phyloP scores from a whole-genome alignment of 108 stramenopile genomes.

The Cyclotella choctawhatcheeana region DNA sequence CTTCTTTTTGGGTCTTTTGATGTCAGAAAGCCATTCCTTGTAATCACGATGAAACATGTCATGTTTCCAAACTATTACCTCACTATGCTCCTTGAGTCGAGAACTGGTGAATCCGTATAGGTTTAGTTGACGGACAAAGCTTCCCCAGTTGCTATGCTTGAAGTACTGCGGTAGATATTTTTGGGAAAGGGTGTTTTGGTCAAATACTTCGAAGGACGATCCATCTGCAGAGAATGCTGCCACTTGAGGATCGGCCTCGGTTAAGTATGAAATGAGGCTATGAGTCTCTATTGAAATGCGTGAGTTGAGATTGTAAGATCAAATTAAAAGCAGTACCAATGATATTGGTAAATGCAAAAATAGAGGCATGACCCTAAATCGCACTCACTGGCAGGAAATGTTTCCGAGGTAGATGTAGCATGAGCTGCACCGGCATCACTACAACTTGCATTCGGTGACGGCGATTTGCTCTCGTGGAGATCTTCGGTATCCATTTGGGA shows the following conservation, averaged over 20 bases:
- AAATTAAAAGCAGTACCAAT: not conserved
- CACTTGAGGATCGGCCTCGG: not conserved
- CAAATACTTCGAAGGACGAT: not conserved
- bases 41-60: conserved; percentile 4
- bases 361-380: not conserved
- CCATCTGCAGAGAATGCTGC: not conserved
- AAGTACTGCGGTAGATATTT: conserved; percentile 11
- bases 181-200: conserved; percentile 11
- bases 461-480: no score
- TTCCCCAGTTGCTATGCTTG: conserved; percentile 2
- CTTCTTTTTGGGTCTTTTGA: conserved; percentile 8
- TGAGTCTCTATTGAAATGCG: not conserved
- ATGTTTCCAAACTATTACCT: conserved; percentile 3
- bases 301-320: not conserved
- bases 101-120: conserved; percentile 19
- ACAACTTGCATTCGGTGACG: not conserved
- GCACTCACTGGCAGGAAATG: not conserved
- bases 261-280: not conserved
- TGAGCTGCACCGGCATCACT: not conserved
- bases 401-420: not conserved
- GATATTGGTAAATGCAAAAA: not conserved
- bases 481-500: no score
- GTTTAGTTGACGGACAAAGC: conserved; percentile 7
- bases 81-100: not conserved
- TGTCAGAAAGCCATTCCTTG: not conserved